Conservation (phyloP, 148 eudicot species). For the Silene latifolia region DNA sequence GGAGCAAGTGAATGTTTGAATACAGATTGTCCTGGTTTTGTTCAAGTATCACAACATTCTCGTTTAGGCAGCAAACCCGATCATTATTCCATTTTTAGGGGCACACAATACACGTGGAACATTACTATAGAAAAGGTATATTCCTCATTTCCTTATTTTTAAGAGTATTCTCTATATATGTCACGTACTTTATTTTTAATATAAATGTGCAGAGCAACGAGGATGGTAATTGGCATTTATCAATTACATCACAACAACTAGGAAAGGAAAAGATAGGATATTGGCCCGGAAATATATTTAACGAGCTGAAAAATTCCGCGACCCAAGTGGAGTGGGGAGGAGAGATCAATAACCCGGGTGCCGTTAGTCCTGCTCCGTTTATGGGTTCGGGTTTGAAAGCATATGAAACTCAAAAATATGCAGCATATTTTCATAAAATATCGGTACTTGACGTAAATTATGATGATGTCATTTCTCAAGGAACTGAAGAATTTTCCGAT, state of each 20-base stretch:
- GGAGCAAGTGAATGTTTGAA: background rate
- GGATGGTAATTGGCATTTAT: constrained; percentile 18
- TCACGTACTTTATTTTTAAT: too few relatives aligned
- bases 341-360: constrained; percentile 4
- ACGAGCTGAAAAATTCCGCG: background rate
- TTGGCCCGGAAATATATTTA: constrained; percentile 13
- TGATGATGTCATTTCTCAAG: too few relatives aligned
- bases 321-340: constrained; percentile 22
- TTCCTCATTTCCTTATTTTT: too few relatives aligned
- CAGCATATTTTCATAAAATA: background rate
- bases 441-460: background rate
- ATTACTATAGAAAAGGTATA: background rate
- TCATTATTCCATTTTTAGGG: background rate
- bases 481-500: background rate
- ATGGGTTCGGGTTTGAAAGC: constrained; percentile 9
- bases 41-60: background rate
- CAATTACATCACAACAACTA: background rate
- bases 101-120: background rate
- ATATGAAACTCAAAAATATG: background rate
- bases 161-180: too few relatives aligned
- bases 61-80: background rate
- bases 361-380: background rate
- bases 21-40: constrained; percentile 8
- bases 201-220: background rate
- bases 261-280: background rate